phyloP scores from a whole-genome alignment of 2,329 filamentous ascomycete species.

The Plectosphaerella sp. region DNA sequence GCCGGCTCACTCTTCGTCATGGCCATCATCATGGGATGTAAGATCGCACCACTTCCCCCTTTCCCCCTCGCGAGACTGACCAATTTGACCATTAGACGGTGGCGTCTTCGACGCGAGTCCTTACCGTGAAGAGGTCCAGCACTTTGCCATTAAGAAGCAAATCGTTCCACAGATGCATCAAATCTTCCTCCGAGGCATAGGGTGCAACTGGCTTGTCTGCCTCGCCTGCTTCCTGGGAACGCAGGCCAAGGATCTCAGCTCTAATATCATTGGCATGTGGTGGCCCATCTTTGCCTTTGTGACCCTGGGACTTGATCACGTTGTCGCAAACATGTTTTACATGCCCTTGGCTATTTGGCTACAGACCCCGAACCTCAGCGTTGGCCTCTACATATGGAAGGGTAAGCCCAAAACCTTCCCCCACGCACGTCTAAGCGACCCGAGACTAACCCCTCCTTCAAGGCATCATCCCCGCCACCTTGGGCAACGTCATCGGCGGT shows the following conservation, averaged over 20 bases:
- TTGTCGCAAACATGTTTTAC: conserved; percentile 54
- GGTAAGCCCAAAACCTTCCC: conserved; percentile 11
- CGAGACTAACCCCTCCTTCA: neutral
- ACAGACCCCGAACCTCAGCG: conserved; percentile 34
- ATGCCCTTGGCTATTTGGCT: conserved; percentile 47
- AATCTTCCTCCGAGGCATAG: conserved; percentile 50
- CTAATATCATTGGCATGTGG: conserved; percentile 53
- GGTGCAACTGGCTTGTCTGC: conserved; percentile 55
- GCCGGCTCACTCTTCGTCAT: conserved; percentile 43
- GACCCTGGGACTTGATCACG: conserved; percentile 48
- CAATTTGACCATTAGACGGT: conserved; percentile 27
- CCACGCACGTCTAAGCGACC: too few relatives aligned
- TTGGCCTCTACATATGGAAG: conserved; percentile 53
- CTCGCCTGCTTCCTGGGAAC: conserved; percentile 44
- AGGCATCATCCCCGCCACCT: conserved; percentile 42
- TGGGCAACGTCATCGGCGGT: conserved; percentile 52
- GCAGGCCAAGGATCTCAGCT: conserved; percentile 44
- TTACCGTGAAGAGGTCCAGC: conserved; percentile 37
- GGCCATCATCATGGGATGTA: conserved; percentile 36
- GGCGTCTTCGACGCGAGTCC: conserved; percentile 37
- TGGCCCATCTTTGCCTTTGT: conserved; percentile 52
- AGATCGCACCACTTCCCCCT: too few relatives aligned
- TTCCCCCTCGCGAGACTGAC: too few relatives aligned
- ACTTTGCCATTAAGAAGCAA: conserved; percentile 43
- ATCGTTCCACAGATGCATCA: conserved; percentile 42